A percentile compares a stretch with the other conserved stretches of the same genome.
Conservation (phyloP, 177 flowering plant genomes). For the Vitis hybrid region DNA sequence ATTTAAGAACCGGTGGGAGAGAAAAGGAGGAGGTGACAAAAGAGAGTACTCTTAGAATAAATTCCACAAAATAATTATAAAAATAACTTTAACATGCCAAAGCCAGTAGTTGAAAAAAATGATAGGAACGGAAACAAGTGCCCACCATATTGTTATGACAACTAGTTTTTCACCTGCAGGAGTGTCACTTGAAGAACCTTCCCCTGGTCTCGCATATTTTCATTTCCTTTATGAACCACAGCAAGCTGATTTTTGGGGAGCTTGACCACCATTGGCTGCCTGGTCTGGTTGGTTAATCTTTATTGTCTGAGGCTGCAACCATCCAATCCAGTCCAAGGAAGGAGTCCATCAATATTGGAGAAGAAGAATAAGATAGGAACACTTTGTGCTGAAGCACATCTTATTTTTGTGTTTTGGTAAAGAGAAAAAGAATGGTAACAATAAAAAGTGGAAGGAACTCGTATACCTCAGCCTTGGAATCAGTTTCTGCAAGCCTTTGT, state of each 20-base stretch:
- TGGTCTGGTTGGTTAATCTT: conserved; percentile 26
- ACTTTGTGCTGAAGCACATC: not conserved
- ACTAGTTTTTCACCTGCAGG: not conserved
- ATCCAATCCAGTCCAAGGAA: not conserved
- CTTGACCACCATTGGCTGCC: conserved; percentile 16
- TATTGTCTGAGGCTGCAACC: conserved; percentile 26
- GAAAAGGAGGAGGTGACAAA: not conserved
- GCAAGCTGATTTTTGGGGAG: conserved; percentile 29
- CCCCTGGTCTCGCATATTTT: not conserved
- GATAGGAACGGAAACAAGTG: not conserved
- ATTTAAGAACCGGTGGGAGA: too few species aligned
- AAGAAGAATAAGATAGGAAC: not conserved
- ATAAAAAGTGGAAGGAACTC: not conserved
- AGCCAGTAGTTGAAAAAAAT: not conserved
- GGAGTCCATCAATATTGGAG: not conserved
- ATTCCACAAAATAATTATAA: not conserved
- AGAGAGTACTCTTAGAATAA: not conserved
- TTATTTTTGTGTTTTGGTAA: not conserved
- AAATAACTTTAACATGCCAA: not conserved
- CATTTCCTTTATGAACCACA: conserved; percentile 23
- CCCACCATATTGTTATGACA: not conserved
- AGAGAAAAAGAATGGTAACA: not conserved
- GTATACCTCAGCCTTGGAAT: conserved; percentile 49
- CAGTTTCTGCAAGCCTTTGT: conserved; percentile 68
- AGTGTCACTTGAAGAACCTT: not conserved